Evolutionary conservation across 441 rosid species (phyloP).

Genomic region (Pelargonium myrrhifolium): DNA sequence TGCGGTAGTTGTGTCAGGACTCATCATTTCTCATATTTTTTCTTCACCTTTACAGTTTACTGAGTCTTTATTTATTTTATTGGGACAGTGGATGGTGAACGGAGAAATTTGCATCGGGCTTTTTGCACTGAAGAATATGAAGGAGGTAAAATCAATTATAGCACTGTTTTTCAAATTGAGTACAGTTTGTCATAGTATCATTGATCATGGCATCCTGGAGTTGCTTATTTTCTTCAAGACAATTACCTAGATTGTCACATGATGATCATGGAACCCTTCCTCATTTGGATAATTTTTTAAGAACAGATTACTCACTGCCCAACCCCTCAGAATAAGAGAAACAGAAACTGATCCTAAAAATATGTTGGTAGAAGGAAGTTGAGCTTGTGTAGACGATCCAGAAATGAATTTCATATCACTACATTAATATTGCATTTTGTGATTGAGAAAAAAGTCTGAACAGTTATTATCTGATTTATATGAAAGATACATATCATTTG

Average conservation of each 20-base stretch:
- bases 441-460: neutral
- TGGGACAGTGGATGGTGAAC: constrained; percentile 92
- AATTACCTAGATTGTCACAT: neutral
- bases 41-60: constrained; percentile 19
- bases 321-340: constrained; percentile 6
- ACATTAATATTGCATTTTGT: neutral
- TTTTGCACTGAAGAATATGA: constrained; percentile 82
- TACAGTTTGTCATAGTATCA: neutral
- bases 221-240: neutral
- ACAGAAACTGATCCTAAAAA: neutral
- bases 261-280: neutral
- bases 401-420: neutral
- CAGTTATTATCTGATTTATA: neutral
- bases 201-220: constrained; percentile 1
- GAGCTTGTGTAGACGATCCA: neutral
- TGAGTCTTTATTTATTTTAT: constrained; percentile 11
- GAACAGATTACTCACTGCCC: neutral
- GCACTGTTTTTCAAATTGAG: neutral
- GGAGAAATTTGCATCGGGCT: constrained; percentile 98
- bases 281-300: neutral
- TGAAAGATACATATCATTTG: neutral
- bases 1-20: too few species aligned
- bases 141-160: constrained; percentile 46
- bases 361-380: neutral
- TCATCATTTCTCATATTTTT: neutral